phyloP scores from a whole-genome alignment of 306 rosid species.

The Arachis stenosperma region DNA sequence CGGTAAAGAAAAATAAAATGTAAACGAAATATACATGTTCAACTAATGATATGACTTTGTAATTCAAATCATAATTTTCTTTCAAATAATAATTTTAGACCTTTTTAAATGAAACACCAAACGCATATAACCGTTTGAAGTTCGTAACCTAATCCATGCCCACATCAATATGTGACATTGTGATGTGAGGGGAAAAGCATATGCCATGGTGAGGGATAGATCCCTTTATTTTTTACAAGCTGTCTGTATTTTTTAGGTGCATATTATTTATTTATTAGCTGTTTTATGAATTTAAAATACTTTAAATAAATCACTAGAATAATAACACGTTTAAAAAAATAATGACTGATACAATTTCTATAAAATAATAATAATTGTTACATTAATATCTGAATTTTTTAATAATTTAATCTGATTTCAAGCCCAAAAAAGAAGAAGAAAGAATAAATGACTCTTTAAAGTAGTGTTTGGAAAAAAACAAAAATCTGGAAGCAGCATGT shows the following conservation, averaged over 20 bases:
- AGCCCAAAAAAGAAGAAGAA: background rate
- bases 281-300: too few species aligned
- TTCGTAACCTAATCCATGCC: background rate
- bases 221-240: background rate
- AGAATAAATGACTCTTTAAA: background rate
- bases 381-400: background rate
- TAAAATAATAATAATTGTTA: too few species aligned
- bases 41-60: too few species aligned
- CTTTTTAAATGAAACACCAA: background rate
- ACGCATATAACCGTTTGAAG: background rate
- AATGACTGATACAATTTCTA: too few species aligned
- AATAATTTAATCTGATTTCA: background rate
- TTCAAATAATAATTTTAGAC: background rate
- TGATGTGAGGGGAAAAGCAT: too few species aligned
- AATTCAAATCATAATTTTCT: too few species aligned
- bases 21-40: too few species aligned
- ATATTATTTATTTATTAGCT: background rate
- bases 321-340: background rate
- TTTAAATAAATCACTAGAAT: too few species aligned
- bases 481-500: too few species aligned
- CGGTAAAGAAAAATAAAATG: too few species aligned
- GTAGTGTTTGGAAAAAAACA: background rate
- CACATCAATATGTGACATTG: background rate
- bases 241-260: background rate
- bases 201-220: background rate